Conservation (phyloP, 805 yeast genomes). For the Metschnikowia kunwiensis region DNA sequence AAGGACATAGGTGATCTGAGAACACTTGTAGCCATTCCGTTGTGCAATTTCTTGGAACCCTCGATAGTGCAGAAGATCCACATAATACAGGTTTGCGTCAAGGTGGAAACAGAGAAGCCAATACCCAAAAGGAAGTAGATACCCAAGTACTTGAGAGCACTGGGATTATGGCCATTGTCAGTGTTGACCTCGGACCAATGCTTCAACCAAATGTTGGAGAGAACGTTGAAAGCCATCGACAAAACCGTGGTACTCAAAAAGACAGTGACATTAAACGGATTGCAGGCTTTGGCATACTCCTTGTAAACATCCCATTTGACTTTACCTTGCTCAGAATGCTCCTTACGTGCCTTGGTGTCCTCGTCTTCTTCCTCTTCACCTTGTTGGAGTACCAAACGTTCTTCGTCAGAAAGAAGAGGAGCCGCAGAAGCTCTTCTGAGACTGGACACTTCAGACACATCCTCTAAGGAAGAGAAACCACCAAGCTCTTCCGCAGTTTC, state of each 20-base stretch:
- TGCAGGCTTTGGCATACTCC: conserved; percentile 87
- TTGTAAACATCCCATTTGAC: conserved; percentile 84
- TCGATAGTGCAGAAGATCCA: conserved; percentile 81
- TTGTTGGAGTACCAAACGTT: conserved; percentile 26
- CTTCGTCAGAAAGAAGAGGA: conserved; percentile 39
- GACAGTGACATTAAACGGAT: conserved; percentile 57
- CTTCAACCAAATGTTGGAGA: conserved; percentile 87
- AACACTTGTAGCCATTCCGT: conserved; percentile 66
- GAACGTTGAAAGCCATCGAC: conserved; percentile 60
- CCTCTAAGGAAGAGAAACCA: conserved; percentile 23
- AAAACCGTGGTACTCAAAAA: conserved; percentile 55
- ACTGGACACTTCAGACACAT: conserved; percentile 29
- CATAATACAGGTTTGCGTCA: conserved; percentile 64
- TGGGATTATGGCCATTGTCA: conserved; percentile 63
- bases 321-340: conserved; percentile 88
- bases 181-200: conserved; percentile 95
- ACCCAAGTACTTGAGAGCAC: conserved; percentile 66
- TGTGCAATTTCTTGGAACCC: conserved; percentile 76
- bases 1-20: conserved; percentile 92
- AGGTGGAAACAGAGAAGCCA: conserved; percentile 54
- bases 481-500: conserved; percentile 14
- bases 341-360: conserved; percentile 50
- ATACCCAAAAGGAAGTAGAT: conserved; percentile 76
- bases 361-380: conserved; percentile 36
- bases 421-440: conserved; percentile 67